These are phyloP conservation scores for Kodamaea nitidulidarum DNA, from an alignment of 805 yeast genomes.

Conservation along the genomic window DNA sequence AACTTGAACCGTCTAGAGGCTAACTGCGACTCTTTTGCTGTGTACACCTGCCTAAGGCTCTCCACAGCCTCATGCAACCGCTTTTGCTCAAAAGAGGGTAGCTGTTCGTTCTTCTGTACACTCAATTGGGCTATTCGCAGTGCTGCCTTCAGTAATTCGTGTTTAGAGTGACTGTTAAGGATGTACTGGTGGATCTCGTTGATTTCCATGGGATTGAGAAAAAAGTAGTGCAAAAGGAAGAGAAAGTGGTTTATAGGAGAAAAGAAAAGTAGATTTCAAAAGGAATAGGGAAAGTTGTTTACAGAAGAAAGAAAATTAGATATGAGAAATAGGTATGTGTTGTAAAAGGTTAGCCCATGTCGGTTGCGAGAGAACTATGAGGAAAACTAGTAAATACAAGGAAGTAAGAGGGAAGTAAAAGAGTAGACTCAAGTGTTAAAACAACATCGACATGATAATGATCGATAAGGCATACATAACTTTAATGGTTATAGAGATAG, in stretches of 20 bases:
- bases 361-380: no score
- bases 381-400: no score
- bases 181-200: slow-evolving; percentile 9
- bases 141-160: slow-evolving; percentile 4
- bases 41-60: slow-evolving; percentile 19
- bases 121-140: slow-evolving; percentile 2
- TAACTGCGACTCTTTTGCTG: slow-evolving; percentile 15
- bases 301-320: no score
- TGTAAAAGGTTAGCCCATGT: no score
- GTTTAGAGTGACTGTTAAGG: slow-evolving; percentile 7
- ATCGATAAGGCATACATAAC: no score
- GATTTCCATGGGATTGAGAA: neutral
- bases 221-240: neutral
- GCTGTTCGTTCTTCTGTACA: neutral
- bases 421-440: no score
- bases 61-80: slow-evolving; percentile 17
- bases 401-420: no score
- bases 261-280: neutral
- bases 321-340: no score
- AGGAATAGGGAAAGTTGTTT: no score
- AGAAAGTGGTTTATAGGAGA: neutral
- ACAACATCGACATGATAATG: no score
- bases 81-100: slow-evolving; percentile 20
- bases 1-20: slow-evolving; percentile 22
- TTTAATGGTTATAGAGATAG: no score